Evolutionary conservation across 805 yeast species (phyloP).

Genomic region (Kluyveromyces lactis): DNA sequence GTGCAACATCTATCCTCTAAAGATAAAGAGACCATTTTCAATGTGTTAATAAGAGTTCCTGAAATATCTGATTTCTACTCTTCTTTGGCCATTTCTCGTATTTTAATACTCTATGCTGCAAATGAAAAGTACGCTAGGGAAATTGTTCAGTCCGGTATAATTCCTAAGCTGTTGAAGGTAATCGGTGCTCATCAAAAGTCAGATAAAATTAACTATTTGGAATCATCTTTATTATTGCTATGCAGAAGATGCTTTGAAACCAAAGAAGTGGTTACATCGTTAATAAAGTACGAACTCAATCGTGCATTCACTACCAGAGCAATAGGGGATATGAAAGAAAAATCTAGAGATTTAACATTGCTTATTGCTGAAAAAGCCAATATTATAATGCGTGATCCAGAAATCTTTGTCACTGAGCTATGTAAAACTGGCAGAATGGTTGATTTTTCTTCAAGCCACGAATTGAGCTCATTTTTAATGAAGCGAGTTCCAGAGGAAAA

Average conservation of each 20-base stretch:
- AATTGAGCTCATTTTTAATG: constrained; percentile 20
- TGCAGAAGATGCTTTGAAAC: constrained; percentile 68
- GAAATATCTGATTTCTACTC: constrained; percentile 36
- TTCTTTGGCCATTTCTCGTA: constrained; percentile 46
- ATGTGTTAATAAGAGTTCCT: constrained; percentile 34
- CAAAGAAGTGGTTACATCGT: constrained; percentile 36
- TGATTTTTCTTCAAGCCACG: constrained; percentile 35
- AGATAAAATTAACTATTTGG: constrained; percentile 34
- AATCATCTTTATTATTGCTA: constrained; percentile 43
- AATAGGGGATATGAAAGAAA: constrained; percentile 25
- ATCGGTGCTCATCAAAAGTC: constrained; percentile 32
- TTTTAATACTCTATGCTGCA: constrained; percentile 46
- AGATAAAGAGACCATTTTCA: constrained; percentile 32
- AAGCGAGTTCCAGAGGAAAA: constrained; percentile 19
- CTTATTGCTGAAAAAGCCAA: constrained; percentile 44
- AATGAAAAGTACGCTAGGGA: constrained; percentile 32
- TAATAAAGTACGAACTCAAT: constrained; percentile 45
- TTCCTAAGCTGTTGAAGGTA: constrained; percentile 39
- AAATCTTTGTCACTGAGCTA: constrained; percentile 38
- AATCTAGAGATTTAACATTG: constrained; percentile 38
- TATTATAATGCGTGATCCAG: constrained; percentile 40
- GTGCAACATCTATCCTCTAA: constrained; percentile 19
- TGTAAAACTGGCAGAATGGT: constrained; percentile 36
- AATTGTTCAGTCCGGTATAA: constrained; percentile 40
- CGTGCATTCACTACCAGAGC: constrained; percentile 32